Base-by-base conservation (phyloP, 768 basidiomycete genomes). In the Boletus vinaceobasis region DNA sequence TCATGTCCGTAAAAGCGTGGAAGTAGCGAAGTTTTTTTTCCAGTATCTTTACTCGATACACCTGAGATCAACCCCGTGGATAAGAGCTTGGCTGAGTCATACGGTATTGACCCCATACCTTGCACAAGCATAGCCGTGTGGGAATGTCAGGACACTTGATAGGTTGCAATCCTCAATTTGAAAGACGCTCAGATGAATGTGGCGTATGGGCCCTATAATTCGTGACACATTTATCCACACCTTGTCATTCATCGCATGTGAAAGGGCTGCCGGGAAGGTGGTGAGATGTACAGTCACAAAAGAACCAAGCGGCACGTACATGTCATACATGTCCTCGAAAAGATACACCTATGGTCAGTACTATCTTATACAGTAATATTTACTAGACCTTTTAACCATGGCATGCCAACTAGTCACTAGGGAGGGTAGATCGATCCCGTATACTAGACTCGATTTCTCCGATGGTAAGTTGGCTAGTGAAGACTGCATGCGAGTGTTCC, bases 391-490 rank as follows among this genome's bases (percentile, higher is more conserved):
- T 21, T 21, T 14, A 4, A 8, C 7, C 17, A 15, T n/a, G 26
- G 2, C 21, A n/a, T n/a, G 21, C 40, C 15, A 14, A 14, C 26
- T 33, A n/a, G 23, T 23, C 23, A 23, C 23, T 23, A 23, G 23
- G 2, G 5, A 10, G 3, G 32, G 29, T 3, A 9, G 19, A 36
- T 21, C 4, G 2, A 8, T 40, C 29, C 13, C 1, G 7, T 38
- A 6, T 26, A 40, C 31, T 15, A 8, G 43, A 36, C 2, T 40
- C 39, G 7, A 23, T 17, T 2, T 17, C 10, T 21, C 8, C n/a
- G 1, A 63, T 27, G 37, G 8, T 43, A 23, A 66, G 10, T 32
- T 50, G 7, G n/a, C 55, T 66, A 9, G 64, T 64, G 13, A 66
- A 36, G 15, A 55, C 13, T n/a, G n/a, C 10, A 5, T 27, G 43